Percentiles rank a stretch among this genome's conserved stretches.
Conservation (phyloP, 2,329 filamentous ascomycete genomes). For the Colletotrichum magnum region DNA sequence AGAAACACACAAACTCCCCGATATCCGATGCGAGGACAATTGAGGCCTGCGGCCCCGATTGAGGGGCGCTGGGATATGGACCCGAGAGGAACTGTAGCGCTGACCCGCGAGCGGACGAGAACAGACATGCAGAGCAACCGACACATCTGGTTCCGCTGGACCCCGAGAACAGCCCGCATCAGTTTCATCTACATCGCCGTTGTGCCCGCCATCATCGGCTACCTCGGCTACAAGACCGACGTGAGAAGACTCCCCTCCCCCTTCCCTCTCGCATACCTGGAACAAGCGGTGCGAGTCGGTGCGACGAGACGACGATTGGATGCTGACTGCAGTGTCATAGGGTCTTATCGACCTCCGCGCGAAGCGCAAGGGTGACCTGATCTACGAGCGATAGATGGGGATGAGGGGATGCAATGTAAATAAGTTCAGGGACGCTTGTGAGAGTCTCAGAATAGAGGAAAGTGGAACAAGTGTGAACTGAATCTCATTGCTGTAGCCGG, state of each 20-base stretch:
- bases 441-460: conserved; percentile 16
- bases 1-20: not conserved
- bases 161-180: conserved; percentile 83
- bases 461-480: conserved; percentile 16
- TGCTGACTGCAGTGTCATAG: conserved; percentile 61
- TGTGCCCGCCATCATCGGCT: conserved; percentile 79
- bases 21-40: not conserved
- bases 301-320: not conserved
- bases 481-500: conserved; percentile 4
- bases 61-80: not conserved
- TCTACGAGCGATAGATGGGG: conserved; percentile 78
- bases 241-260: conserved; percentile 67
- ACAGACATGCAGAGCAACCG: conserved; percentile 87
- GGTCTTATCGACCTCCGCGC: conserved; percentile 88
- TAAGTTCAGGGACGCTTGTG: conserved; percentile 45
- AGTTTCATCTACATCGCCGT: conserved; percentile 82
- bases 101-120: conserved; percentile 42
- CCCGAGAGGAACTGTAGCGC: conserved; percentile 14
- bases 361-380: conserved; percentile 89
- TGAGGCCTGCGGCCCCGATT: too few relatives aligned
- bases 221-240: conserved; percentile 84
- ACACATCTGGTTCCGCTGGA: conserved; percentile 97
- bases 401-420: conserved; percentile 54
- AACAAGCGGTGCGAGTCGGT: not conserved
- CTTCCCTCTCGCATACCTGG: not conserved